Evolutionary conservation across 768 basidiomycete genomes (phyloP).

Genomic region (Tephrocybe sp.): DNA sequence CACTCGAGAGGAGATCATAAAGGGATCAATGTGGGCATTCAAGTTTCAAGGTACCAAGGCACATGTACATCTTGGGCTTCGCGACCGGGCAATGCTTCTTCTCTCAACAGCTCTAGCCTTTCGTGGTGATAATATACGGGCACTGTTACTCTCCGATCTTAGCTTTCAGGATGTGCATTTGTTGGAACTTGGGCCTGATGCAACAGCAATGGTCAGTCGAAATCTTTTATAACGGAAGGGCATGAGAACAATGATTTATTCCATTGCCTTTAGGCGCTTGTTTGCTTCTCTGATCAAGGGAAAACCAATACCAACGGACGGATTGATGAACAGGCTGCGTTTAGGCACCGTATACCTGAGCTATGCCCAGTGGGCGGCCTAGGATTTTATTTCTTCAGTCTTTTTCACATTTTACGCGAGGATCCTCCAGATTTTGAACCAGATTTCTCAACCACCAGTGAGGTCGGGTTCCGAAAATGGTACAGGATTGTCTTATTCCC

Average conservation of each 20-base stretch:
- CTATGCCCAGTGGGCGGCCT: too few species aligned
- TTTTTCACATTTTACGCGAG: too few species aligned
- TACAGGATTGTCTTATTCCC: too few species aligned
- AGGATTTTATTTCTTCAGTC: too few species aligned
- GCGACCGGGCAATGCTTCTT: too few species aligned
- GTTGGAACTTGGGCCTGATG: background rate
- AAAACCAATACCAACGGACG: background rate
- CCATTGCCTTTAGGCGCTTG: background rate
- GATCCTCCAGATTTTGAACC: too few species aligned
- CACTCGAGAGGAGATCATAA: constrained; percentile 20
- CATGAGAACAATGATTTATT: too few species aligned
- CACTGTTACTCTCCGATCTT: constrained; percentile 23
- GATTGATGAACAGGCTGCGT: constrained; percentile 5
- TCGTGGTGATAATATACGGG: constrained; percentile 27
- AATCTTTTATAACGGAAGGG: too few species aligned
- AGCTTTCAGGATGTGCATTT: constrained; percentile 4
- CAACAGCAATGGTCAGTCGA: background rate
- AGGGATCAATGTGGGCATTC: constrained; percentile 21
- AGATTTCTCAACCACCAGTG: too few species aligned
- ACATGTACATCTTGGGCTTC: constrained; percentile 14
- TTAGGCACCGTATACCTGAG: background rate
- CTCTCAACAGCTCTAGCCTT: constrained; percentile 24
- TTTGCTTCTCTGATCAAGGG: background rate
- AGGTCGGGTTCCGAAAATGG: too few species aligned
- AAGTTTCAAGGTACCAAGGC: background rate